phyloP scores from a whole-genome alignment of 176 grass and related monocot species.

The Carex cristatella region DNA sequence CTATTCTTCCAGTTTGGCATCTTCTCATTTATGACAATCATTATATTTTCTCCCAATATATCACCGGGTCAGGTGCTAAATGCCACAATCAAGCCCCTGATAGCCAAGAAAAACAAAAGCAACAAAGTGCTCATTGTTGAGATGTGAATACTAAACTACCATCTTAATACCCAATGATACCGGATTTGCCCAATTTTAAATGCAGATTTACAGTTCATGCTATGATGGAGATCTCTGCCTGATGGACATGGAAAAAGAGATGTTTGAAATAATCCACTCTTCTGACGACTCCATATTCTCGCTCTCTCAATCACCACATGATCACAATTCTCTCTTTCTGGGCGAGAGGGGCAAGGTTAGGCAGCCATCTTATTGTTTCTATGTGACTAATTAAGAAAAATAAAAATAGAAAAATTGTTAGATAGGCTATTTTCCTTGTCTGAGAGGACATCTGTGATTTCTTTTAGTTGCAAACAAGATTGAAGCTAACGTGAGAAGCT shows the following conservation, averaged over 20 bases:
- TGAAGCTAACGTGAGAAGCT: background rate
- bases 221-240: constrained; percentile 65
- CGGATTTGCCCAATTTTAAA: background rate
- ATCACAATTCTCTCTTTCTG: constrained; percentile 45
- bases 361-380: background rate
- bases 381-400: background rate
- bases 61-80: background rate
- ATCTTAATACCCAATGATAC: background rate
- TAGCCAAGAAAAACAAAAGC: background rate
- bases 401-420: background rate
- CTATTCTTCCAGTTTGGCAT: no score
- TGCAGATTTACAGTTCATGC: constrained; percentile 74
- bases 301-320: constrained; percentile 44
- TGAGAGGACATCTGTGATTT: background rate
- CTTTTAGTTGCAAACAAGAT: background rate
- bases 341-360: constrained; percentile 26
- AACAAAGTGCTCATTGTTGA: background rate
- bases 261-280: constrained; percentile 48
- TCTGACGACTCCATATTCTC: constrained; percentile 48
- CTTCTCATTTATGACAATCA: no score
- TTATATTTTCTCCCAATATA: no score
- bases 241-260: constrained; percentile 69
- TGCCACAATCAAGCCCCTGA: background rate
- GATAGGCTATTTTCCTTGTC: background rate
- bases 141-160: background rate